Conservation (phyloP, 192 early-diverging fungal species). For the Gonapodya sp. region DNA sequence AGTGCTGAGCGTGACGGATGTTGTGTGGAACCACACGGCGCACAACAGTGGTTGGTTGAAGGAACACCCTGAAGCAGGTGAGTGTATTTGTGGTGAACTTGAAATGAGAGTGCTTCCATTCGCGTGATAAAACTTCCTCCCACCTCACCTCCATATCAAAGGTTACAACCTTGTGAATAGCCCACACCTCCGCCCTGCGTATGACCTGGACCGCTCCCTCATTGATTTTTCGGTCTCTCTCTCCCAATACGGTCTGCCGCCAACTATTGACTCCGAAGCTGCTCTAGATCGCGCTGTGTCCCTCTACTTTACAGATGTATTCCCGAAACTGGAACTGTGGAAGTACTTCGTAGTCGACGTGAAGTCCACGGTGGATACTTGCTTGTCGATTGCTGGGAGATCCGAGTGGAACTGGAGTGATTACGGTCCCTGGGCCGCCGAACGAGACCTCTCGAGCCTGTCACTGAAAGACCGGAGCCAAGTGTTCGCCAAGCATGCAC, state of each 20-base stretch:
- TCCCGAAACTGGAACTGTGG: slow-evolving; percentile 65
- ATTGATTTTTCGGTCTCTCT: slow-evolving; percentile 57
- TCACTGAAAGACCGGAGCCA: slow-evolving; percentile 5
- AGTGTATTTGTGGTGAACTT: background rate
- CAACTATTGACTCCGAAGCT: slow-evolving; percentile 48
- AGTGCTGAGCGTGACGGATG: slow-evolving; percentile 76
- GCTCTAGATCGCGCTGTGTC: slow-evolving; percentile 61
- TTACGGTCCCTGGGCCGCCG: background rate
- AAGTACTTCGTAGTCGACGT: slow-evolving; percentile 81
- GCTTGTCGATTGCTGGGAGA: background rate
- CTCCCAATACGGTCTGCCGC: slow-evolving; percentile 26
- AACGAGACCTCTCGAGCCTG: background rate
- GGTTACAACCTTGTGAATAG: slow-evolving; percentile 92
- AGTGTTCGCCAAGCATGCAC: slow-evolving; percentile 8
- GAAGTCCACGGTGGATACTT: slow-evolving; percentile 21
- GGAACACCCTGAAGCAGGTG: slow-evolving; percentile 92
- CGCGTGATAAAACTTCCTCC: slow-evolving; percentile 5
- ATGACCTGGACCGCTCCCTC: slow-evolving; percentile 85
- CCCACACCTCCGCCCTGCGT: slow-evolving; percentile 85
- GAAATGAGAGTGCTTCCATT: slow-evolving; percentile 1
- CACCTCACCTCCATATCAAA: slow-evolving; percentile 22
- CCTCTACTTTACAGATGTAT: slow-evolving; percentile 37
- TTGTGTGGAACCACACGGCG: slow-evolving; percentile 99
- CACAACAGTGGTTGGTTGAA: slow-evolving; percentile 85
- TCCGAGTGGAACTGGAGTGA: background rate